Conservation (phyloP, 352 stramenopile genomes). For the Pythium diclinum region DNA sequence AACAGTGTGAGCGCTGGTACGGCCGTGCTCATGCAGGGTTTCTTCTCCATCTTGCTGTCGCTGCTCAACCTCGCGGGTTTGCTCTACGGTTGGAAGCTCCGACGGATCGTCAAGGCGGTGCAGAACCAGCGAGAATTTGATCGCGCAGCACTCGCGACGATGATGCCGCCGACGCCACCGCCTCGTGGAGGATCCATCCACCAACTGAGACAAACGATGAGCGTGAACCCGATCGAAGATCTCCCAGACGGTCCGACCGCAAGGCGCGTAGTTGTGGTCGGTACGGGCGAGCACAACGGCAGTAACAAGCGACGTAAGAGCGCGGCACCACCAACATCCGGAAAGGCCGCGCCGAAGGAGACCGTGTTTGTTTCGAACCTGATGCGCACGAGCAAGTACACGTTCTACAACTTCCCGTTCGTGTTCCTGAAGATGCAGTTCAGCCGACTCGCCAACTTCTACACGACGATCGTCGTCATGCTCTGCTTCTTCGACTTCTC, state of each 20-base stretch:
- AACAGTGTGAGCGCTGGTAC: slow-evolving; percentile 73
- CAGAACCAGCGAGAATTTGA: slow-evolving; percentile 79
- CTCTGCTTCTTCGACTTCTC: slow-evolving; percentile 90
- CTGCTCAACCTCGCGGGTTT: slow-evolving; percentile 76
- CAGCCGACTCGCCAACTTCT: slow-evolving; percentile 85
- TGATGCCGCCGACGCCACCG: slow-evolving; percentile 48
- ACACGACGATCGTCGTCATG: slow-evolving; percentile 86
- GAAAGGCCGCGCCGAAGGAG: slow-evolving; percentile 4
- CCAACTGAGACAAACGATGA: slow-evolving; percentile 47
- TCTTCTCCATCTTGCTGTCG: slow-evolving; percentile 80
- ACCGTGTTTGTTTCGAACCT: slow-evolving; percentile 68
- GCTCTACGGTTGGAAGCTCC: slow-evolving; percentile 86
- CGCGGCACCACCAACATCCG: slow-evolving; percentile 23
- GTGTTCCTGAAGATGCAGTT: slow-evolving; percentile 91
- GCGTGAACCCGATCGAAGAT: slow-evolving; percentile 50
- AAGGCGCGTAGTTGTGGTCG: slow-evolving; percentile 48
- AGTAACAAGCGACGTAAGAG: slow-evolving; percentile 31
- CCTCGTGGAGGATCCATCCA: slow-evolving; percentile 29
- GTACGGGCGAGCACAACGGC: slow-evolving; percentile 21
- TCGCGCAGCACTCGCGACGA: slow-evolving; percentile 71
- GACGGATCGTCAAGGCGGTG: slow-evolving; percentile 82
- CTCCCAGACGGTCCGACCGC: slow-evolving; percentile 31
- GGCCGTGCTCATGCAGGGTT: slow-evolving; percentile 81
- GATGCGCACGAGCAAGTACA: slow-evolving; percentile 89
- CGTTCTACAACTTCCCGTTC: slow-evolving; percentile 88